Evolutionary conservation across 345 rosid species (phyloP), one percentile per base, ranked within the genome.

Genomic region (Bruguiera gymnorhiza): DNA sequence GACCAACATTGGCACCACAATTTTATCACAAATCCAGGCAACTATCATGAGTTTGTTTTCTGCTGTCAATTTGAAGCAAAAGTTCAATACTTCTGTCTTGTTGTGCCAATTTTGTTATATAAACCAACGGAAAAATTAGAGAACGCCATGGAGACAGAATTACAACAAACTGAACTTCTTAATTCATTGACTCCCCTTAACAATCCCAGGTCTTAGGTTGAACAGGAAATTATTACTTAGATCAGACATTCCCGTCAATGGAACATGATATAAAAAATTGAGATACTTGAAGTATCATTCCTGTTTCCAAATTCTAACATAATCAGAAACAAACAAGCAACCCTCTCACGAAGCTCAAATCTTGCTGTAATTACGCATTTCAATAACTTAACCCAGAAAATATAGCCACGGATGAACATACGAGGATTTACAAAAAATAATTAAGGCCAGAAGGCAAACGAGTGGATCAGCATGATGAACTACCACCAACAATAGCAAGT

Each of bases 231-330:
- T 43, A 55, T 11, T 39, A 31, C n/a, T 48, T 36, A 59, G 69
- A 64, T 71, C 65, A 65, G 18, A 63, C 27, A 19, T 62, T 34
- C 66, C 34, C 60, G 21, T 50, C 55, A 32, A 60, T 50, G n/a
- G 15, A 39, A 37, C 16, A 56, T 43, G 39, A 63, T 27, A 63
- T 26, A 19, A 65, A n/a, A 53, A 19, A 24, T 64, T 15, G 39
- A 39, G 29, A 24, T 30, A 20, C 3, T 55, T 29, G 6, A 46
- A 70, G 32, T 20, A 27, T 34, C 34, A 59, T 39, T 20, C 52
- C 50, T 56, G 34, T 31, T 55, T 26, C 60, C 67, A 78, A 58
- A 32, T 56, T 65, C 63, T 43, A 65, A 63, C 60, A 67, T 21
- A 15, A 27, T 57, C 70, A 32, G 60, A 65, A 59, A 53, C 50